Evolutionary conservation across 2,329 filamentous ascomycete species (phyloP), one percentile per base, ranked within the genome.

Genomic region (Colletotrichum gigasporum): DNA sequence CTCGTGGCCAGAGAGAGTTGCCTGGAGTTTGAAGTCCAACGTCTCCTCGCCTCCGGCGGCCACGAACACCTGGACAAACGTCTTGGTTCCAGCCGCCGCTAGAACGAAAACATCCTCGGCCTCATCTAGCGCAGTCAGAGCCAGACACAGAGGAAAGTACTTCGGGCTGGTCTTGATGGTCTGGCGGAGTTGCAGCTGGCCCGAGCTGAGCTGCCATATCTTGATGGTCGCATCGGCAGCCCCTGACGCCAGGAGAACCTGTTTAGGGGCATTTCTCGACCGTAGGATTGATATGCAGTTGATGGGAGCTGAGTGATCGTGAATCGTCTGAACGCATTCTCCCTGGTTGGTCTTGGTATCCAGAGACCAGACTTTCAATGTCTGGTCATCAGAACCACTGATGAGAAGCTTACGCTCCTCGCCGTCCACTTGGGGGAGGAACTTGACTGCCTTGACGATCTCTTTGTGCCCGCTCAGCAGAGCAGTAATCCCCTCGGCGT

Each of bases 1-100:
- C 78, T 99, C 96, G 72, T 99, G 96, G 3, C 96, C 96, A 1
- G 88, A 85, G 18, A 99, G 84, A 0, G 90, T 94, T 11, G 94
- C 91, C 66, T 91, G 90, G 7, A 91, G 83, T 26, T 84, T 82
- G 70, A 97, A 97, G 1, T 85, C 78, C 3, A 75, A 60, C 2
- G 76, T 69, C 2, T 74, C 70, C 6, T 75, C 70, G 14, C 70
- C 56, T 6, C 74, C 71, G 32, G 81, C 72, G 2, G 90, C 83
- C 35, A 90, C 86, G 69, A 91, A 95, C 10, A 98, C 83, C 70
- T 97, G 94, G 47, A 99, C 87, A n/a, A 83, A 86, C 60, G 90
- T 90, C 64, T 87, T 90, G 2, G 96, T 98, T 3, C 96, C 96
- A 3, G 91, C 93, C n/a, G 92, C 89, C 3, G 94, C 95, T 53